Evolutionary conservation across 306 rosid species (phyloP), one percentile per base, ranked within the genome.

Genomic region (Rosa lucieae): DNA sequence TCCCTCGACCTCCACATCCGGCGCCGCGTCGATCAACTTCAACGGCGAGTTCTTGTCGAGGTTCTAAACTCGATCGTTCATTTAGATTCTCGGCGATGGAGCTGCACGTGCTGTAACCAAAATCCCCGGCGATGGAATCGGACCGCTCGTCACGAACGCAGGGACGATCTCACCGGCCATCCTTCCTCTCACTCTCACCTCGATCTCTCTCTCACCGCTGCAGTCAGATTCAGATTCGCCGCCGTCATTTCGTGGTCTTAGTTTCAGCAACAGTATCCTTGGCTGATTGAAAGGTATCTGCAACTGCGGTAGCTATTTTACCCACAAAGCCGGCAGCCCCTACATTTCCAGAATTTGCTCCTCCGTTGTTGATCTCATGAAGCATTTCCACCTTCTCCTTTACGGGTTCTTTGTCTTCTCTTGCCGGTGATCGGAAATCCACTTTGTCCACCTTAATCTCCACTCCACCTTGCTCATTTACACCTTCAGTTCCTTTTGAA

Each of bases 391-490:
- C 78, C 47, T 78, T 58, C 18, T 73, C 77, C 18, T 63, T 63
- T 0, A 9, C 32, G 23, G 86, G 81, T 29, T 79, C 79, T 75
- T 74, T 10, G 62, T 69, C 75, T 70, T 63, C 61, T 32, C 81
- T 77, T 1, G 90, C 76, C 4, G 86, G 81, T 10, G 77, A 67
- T 21, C 75, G 66, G 23, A 68, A 70, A 77, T 84, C 88, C 0
- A 81, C 74, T 8, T 86, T 76, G n/a, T 81, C 73, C 49, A 79
- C 86, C 58, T 76, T 82, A 20, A 63, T 53, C 49, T 79, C 88
- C 14, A 18, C 49, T 46, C 37, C 86, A 13, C 74, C 82, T 76
- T 74, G 56, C 56, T 84, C 62, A 42, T 84, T 84, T 26, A 29
- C 6, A 49, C 77, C 74, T 43, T 84, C 81, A 11, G 59, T 82